Evolutionary conservation across 2,329 filamentous ascomycete genomes (phyloP).

Genomic region (Colletotrichum eleusines): DNA sequence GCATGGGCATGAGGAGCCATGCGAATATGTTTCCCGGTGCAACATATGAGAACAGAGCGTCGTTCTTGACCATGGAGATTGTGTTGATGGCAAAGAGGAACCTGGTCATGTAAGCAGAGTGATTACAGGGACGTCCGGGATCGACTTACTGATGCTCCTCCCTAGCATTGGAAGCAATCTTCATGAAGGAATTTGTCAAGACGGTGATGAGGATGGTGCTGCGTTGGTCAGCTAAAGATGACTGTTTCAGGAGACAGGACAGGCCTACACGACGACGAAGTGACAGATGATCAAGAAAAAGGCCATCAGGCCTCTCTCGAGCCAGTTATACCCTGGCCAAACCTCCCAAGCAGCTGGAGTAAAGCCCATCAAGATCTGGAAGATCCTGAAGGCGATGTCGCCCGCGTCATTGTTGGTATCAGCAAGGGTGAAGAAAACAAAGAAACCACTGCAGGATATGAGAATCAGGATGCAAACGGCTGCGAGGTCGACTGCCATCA

Average conservation of each 20-base stretch:
- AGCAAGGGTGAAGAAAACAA: slow-evolving; percentile 91
- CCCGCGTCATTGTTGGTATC: slow-evolving; percentile 76
- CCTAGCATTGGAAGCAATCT: slow-evolving; percentile 91
- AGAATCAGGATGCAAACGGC: slow-evolving; percentile 87
- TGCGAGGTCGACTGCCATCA: slow-evolving; percentile 91
- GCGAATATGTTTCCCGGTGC: slow-evolving; percentile 92
- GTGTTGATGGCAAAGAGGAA: slow-evolving; percentile 97
- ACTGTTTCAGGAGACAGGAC: not conserved
- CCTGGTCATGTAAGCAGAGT: slow-evolving; percentile 49
- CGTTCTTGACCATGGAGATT: slow-evolving; percentile 98
- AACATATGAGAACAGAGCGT: slow-evolving; percentile 93
- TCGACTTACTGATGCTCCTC: slow-evolving; percentile 80
- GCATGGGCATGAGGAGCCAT: slow-evolving; percentile 86
- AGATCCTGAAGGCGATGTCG: slow-evolving; percentile 88
- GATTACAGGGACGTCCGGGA: too few species aligned
- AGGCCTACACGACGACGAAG: slow-evolving; percentile 82
- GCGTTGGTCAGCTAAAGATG: slow-evolving; percentile 14
- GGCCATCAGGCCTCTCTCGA: slow-evolving; percentile 81
- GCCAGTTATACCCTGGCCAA: slow-evolving; percentile 81
- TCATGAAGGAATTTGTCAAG: slow-evolving; percentile 96
- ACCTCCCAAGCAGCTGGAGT: slow-evolving; percentile 95
- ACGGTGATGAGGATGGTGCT: slow-evolving; percentile 93
- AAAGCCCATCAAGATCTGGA: slow-evolving; percentile 96
- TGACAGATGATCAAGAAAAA: slow-evolving; percentile 95
- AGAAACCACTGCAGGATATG: slow-evolving; percentile 93